These are phyloP conservation scores for Rhamnella rubrinervis DNA, from an alignment of 331 rosid species.

Conservation along the genomic window DNA sequence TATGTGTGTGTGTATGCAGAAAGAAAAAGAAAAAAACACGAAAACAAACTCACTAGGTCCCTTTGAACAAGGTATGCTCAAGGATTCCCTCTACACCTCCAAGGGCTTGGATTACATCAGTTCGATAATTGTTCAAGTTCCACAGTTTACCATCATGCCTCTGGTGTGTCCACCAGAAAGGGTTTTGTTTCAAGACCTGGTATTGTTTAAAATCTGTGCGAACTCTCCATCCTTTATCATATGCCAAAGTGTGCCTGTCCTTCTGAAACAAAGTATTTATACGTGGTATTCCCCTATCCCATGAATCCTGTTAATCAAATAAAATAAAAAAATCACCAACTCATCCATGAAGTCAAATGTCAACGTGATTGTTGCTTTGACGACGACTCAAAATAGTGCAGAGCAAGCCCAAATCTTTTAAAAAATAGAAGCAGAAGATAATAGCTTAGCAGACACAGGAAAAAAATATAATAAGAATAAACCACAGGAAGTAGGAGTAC, in stretches of 20 bases:
- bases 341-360: not conserved
- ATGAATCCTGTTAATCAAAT: conserved; percentile 71
- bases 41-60: conserved; percentile 79
- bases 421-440: not conserved
- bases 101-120: conserved; percentile 99
- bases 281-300: conserved; percentile 99
- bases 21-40: not conserved
- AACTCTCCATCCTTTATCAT: conserved; percentile 99
- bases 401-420: not conserved
- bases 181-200: conserved; percentile 95
- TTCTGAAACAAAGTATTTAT: conserved; percentile 97
- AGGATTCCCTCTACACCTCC: conserved; percentile 99
- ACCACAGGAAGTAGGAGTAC: conserved; percentile 18
- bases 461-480: not conserved
- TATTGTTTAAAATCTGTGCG: conserved; percentile 98
- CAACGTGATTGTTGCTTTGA: too few species aligned
- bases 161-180: conserved; percentile 99
- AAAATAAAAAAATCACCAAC: conserved; percentile 4
- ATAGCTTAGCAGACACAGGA: too few species aligned
- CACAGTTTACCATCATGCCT: conserved; percentile 96
- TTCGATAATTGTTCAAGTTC: conserved; percentile 95
- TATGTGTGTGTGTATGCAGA: not conserved
- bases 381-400: not conserved
- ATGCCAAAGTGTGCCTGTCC: conserved; percentile 96
- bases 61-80: conserved; percentile 93